A percentile compares a stretch with the other conserved stretches of the same genome.
Evolutionary conservation across 768 basidiomycete species (phyloP).

Genomic region (Boletus tomentosulus): DNA sequence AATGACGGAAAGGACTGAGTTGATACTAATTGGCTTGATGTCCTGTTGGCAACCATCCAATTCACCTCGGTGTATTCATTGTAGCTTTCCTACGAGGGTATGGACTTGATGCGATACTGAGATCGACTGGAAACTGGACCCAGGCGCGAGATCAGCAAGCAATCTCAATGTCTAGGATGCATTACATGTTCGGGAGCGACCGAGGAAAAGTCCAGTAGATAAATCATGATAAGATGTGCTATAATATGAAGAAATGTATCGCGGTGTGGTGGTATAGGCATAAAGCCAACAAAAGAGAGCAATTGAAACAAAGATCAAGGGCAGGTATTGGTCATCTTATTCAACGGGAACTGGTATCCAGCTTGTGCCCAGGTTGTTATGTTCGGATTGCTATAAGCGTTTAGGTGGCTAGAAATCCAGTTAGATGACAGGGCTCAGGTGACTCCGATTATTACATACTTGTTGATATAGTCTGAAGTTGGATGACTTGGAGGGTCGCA

Average conservation of each 20-base stretch:
- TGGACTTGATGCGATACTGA: constrained; percentile 2
- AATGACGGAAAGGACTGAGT: too few relatives aligned
- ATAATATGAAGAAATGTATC: constrained; percentile 23
- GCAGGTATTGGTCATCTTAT: constrained; percentile 34
- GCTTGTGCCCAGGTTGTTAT: constrained; percentile 81
- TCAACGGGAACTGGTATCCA: constrained; percentile 72
- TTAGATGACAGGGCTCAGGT: constrained; percentile 5
- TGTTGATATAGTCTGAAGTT: constrained; percentile 74
- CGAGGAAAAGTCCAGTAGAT: constrained; percentile 14
- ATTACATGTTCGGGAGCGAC: constrained; percentile 4
- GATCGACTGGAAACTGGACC: constrained; percentile 1
- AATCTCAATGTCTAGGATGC: constrained; percentile 13
- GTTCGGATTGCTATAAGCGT: constrained; percentile 76
- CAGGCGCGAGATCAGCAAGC: neutral
- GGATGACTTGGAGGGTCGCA: constrained; percentile 80
- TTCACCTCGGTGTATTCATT: neutral
- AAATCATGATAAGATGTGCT: constrained; percentile 26
- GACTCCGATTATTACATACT: constrained; percentile 35
- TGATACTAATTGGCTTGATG: too few relatives aligned
- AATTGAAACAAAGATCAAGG: constrained; percentile 13
- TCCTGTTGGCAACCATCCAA: too few relatives aligned
- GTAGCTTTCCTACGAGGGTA: neutral
- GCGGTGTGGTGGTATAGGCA: constrained; percentile 15
- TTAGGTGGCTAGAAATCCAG: constrained; percentile 27
- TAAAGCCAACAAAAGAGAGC: constrained; percentile 5